Evolutionary conservation across 2,329 filamentous ascomycete genomes (phyloP).

Genomic region (Fusarium sp.): DNA sequence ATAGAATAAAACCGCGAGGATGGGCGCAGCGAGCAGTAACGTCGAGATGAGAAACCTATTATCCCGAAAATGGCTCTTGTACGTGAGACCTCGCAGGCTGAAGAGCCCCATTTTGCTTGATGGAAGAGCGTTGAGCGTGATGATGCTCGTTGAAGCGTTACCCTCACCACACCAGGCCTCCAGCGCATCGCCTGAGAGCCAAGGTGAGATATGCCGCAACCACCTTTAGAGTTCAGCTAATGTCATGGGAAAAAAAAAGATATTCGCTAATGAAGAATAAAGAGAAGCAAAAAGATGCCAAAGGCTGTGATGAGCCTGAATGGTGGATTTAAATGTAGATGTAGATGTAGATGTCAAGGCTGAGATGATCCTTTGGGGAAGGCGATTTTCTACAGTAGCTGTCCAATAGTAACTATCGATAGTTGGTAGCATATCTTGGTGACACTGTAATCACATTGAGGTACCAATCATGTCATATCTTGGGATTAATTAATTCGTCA

Average conservation of each 20-base stretch:
- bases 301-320: neutral
- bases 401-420: neutral
- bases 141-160: neutral
- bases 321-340: neutral
- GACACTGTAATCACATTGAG: neutral
- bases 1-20: conserved; percentile 29
- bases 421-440: neutral
- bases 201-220: too few relatives aligned
- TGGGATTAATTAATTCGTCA: too few relatives aligned
- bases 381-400: neutral
- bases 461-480: too few relatives aligned
- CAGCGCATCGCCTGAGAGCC: neutral
- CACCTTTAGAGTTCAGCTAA: neutral
- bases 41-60: conserved; percentile 13
- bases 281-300: neutral
- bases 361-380: neutral
- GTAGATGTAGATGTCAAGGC: neutral
- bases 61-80: conserved; percentile 5
- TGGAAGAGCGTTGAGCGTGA: neutral
- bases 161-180: neutral
- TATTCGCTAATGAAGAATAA: neutral
- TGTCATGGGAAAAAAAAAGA: neutral
- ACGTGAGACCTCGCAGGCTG: neutral
- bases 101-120: conserved; percentile 27
- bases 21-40: conserved; percentile 25